phyloP scores from a whole-genome alignment of 306 rosid genomes.

The Cucurbita pepo region DNA sequence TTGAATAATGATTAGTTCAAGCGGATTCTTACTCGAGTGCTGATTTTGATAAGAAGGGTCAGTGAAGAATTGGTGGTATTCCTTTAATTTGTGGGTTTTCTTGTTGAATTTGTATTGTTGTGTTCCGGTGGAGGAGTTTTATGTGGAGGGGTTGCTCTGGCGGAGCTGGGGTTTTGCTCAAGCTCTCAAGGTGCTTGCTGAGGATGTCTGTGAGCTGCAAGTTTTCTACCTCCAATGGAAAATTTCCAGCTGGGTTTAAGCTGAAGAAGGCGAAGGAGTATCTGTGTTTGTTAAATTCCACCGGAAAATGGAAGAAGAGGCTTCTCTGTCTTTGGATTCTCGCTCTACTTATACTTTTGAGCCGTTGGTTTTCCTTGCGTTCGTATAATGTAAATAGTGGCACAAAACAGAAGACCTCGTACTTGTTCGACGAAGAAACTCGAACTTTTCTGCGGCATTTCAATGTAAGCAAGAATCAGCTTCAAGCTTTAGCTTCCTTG shows the following conservation, averaged over 20 bases:
- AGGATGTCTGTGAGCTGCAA: conserved; percentile 63
- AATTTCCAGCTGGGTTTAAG: conserved; percentile 31
- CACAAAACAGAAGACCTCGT: conserved; percentile 20
- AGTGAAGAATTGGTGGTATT: neutral
- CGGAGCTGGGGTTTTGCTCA: conserved; percentile 19
- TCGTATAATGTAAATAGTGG: conserved; percentile 16
- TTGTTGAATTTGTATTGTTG: neutral
- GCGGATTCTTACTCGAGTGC: neutral
- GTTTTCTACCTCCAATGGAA: conserved; percentile 44
- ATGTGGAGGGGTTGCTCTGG: conserved; percentile 27
- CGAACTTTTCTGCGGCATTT: conserved; percentile 39
- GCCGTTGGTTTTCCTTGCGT: conserved; percentile 30
- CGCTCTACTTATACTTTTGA: conserved; percentile 22
- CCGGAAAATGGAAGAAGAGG: conserved; percentile 30
- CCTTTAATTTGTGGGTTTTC: neutral
- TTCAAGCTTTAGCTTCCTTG: conserved; percentile 44
- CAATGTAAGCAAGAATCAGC: conserved; percentile 59
- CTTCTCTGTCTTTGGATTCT: conserved; percentile 34
- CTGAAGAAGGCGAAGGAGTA: conserved; percentile 49
- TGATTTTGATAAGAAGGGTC: neutral
- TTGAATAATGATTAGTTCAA: neutral
- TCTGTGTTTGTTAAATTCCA: conserved; percentile 32
- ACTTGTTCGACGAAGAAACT: conserved; percentile 31
- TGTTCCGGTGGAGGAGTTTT: neutral
- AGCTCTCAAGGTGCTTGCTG: conserved; percentile 19